Base-by-base conservation (phyloP, 2,329 filamentous ascomycete genomes). In the Hymenoscyphus occultus region DNA sequence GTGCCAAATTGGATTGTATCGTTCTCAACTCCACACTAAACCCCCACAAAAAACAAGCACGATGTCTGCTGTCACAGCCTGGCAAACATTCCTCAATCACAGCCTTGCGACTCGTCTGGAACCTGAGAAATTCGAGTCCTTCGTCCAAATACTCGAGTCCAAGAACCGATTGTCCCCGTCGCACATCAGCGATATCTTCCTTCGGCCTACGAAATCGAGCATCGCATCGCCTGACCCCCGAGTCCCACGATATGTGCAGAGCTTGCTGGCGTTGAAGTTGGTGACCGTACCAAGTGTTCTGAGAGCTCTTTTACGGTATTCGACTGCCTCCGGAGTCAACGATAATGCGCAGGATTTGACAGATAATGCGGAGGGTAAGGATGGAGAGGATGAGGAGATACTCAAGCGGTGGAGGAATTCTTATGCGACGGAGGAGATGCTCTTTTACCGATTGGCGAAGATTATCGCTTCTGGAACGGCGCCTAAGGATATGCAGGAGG, bases 181-280 rank as follows among this genome's bases (percentile, higher is more conserved):
- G 12, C 74, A 79, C 64, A 76, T 89, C 68, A 84, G 86, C 76
- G 82, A 87, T 69, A 74, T 89, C 61, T 83, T 87, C 70, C 78
- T 90, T 51, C 81, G 81, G 31, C 86, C 87, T 2, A 80, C 80
- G 56, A 76, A 78, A 22, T 72, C 76, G 69, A 69, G 73, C 67
- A 28, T 32, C 6, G 32, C 12, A 3, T 81, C 77, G 64, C 81
- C 87, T 71, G 86, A 90, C 69, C 84, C 85, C 9, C 82, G 85
- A 67, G 79, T 88, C 9, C 81, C 83, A 0, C 80, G 79, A n/a
- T 90, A 88, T 72, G 74, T 89, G 10, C 80, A 87, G 68, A 77
- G 81, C 19, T 80, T 90, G 58, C 79, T 83, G 56, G 76, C 80
- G 39, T 80, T 81, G 59, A 78, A 80, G 39, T 79, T 83, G 65